Evolutionary conservation across 805 yeast genomes (phyloP), one percentile per base, ranked within the genome.

Genomic region (Peterozyma toletana): DNA sequence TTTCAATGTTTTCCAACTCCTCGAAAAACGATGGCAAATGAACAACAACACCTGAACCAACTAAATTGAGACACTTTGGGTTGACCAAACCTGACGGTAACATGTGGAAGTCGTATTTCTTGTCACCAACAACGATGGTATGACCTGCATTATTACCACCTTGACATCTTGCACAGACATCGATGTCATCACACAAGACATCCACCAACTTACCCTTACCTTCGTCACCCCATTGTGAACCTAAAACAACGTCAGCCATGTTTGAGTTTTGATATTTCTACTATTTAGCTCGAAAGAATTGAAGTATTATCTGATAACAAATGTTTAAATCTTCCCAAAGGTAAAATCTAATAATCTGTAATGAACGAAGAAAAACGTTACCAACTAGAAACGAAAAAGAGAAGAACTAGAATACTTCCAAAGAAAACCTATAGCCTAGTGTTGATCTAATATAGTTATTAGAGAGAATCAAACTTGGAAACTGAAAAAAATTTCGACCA

Each of bases 91-190:
- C 99, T 9, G 96, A 87, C 15, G 99, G 99, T 50, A 93, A 78
- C 96, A 93, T 91, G 70, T 93, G 99, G 83, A 93, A 93, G 64
- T 93, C 99, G 62, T 90, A 93, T 67, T 89, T 91, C 57, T 75
- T 75, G 38, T 80, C 83, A 48, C 81, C 80, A 41, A 89, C 99
- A 40, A 93, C 97, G 58, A 93, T 93, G 37, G 99, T 93, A 65
- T 93, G 99, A 33, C 99, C 99, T 29, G 99, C 99, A 62, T 93
- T 93, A 73, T 93, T 93, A 60, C 99, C 99, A 66, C 99, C 99
- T 62, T 85, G 90, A 68, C 98, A 91, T 64, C 99, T 79, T 29
- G 98, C 97, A 64, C 97, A 95, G 36, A 93, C 91, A 54, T 93
- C 98, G 56, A 93, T 84, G 53, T 87, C 81, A 58, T 91, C 98